Percentiles rank a stretch among this genome's conserved stretches.
Evolutionary conservation across 1,139 yeast genomes (phyloP).

Genomic region (Hyphopichia pseudoburtonii): DNA sequence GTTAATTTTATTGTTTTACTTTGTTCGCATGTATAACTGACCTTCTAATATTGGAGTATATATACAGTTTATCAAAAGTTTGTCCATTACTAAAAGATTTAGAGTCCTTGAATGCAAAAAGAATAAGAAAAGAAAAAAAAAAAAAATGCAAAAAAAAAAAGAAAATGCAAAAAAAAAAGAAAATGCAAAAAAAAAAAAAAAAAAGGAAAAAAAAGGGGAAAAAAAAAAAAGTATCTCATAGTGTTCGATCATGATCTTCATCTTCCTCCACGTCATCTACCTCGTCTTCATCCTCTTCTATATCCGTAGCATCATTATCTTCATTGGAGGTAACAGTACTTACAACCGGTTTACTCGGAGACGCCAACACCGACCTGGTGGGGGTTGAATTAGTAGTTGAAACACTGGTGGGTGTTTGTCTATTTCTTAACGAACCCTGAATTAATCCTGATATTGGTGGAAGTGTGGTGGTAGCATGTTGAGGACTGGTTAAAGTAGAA

Average conservation of each 20-base stretch:
- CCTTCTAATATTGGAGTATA: no score
- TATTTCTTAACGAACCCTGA: slow-evolving; percentile 4
- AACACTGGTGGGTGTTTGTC: no score
- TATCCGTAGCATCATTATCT: slow-evolving; percentile 22
- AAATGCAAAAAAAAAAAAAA: not conserved
- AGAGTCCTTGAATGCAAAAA: no score
- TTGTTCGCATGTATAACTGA: no score
- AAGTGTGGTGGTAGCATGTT: slow-evolving; percentile 17
- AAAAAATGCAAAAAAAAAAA: no score
- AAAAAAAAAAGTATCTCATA: no score
- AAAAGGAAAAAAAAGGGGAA: not conserved
- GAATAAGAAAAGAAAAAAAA: no score
- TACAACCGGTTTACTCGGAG: slow-evolving; percentile 4
- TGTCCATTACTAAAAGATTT: no score
- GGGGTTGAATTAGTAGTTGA: no score
- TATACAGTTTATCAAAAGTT: no score
- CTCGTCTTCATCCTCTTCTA: slow-evolving; percentile 11
- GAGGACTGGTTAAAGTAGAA: slow-evolving; percentile 18
- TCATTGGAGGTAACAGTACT: slow-evolving; percentile 38
- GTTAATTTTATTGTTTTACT: no score
- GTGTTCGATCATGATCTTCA: not conserved
- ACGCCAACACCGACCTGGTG: no score
- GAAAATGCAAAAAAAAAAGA: not conserved
- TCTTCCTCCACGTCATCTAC: slow-evolving; percentile 8
- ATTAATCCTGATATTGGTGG: slow-evolving; percentile 38